Evolutionary conservation across 2,329 filamentous ascomycete genomes (phyloP).

Genomic region (Ciborinia camelliae): DNA sequence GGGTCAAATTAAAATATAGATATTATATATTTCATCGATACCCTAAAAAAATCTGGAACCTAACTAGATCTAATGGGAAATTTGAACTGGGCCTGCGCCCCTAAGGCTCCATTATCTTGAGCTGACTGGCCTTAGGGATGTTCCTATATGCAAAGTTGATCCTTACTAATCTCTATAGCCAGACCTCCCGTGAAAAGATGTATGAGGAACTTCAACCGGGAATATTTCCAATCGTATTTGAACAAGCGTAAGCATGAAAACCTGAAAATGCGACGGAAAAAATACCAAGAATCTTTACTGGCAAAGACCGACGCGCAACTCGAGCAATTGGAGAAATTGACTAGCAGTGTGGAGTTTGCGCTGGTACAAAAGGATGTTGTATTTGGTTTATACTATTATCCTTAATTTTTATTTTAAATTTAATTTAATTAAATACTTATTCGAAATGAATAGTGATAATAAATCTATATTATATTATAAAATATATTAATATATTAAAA

Average conservation of each 20-base stretch:
- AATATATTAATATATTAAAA: too few relatives aligned
- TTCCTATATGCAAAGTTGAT: constrained; percentile 37
- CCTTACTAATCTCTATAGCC: constrained; percentile 30
- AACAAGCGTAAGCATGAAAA: constrained; percentile 24
- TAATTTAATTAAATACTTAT: too few relatives aligned
- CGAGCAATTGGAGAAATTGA: constrained; percentile 88
- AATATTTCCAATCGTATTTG: constrained; percentile 22
- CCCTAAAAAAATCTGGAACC: too few relatives aligned
- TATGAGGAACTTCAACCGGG: constrained; percentile 20
- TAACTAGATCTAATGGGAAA: too few relatives aligned
- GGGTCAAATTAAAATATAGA: too few relatives aligned
- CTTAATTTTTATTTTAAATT: too few relatives aligned
- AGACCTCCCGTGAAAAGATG: constrained; percentile 15
- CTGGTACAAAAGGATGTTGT: constrained; percentile 95
- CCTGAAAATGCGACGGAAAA: constrained; percentile 70
- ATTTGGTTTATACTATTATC: constrained; percentile 82
- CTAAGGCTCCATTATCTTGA: constrained; percentile 12
- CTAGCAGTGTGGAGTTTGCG: constrained; percentile 88
- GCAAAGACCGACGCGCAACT: constrained; percentile 88
- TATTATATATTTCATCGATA: too few relatives aligned
- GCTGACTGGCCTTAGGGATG: constrained; percentile 29
- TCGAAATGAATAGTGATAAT: too few relatives aligned
- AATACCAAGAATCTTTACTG: constrained; percentile 90
- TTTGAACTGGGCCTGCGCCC: too few relatives aligned
- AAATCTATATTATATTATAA: too few relatives aligned